Conservation (phyloP, 1,139 yeast species). For the Suhomyces coccinellae region DNA sequence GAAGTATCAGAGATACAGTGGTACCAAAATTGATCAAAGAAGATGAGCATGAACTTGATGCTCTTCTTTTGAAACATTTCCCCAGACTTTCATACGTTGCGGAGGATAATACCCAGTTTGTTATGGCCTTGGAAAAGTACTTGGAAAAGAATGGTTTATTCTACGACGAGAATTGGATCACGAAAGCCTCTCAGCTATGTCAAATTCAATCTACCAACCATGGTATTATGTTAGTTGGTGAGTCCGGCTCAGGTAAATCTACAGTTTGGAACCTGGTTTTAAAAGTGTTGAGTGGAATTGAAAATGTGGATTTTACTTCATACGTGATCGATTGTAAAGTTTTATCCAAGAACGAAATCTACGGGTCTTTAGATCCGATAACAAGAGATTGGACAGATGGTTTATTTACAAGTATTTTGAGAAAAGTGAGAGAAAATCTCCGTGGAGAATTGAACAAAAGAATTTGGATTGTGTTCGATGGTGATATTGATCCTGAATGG, state of each 20-base stretch:
- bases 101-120: constrained; percentile 20
- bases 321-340: constrained; percentile 75
- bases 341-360: constrained; percentile 61
- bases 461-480: constrained; percentile 86
- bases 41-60: constrained; percentile 48
- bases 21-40: constrained; percentile 60
- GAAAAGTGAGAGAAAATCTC: constrained; percentile 58
- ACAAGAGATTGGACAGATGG: constrained; percentile 97
- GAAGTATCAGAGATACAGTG: constrained; percentile 59
- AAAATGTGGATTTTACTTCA: constrained; percentile 35
- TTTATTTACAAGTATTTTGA: constrained; percentile 64
- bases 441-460: constrained; percentile 58
- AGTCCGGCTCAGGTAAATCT: constrained; percentile 76
- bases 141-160: constrained; percentile 23
- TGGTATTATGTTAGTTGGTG: constrained; percentile 82
- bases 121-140: constrained; percentile 15
- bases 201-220: constrained; percentile 68
- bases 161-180: constrained; percentile 44
- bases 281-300: constrained; percentile 40
- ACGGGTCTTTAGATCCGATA: constrained; percentile 68
- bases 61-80: constrained; percentile 30
- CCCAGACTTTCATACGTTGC: constrained; percentile 17
- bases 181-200: constrained; percentile 62
- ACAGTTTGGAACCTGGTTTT: constrained; percentile 52
- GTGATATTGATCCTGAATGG: constrained; percentile 95